Conservation (phyloP, 768 basidiomycete genomes). For the Sutorius australiensis region DNA sequence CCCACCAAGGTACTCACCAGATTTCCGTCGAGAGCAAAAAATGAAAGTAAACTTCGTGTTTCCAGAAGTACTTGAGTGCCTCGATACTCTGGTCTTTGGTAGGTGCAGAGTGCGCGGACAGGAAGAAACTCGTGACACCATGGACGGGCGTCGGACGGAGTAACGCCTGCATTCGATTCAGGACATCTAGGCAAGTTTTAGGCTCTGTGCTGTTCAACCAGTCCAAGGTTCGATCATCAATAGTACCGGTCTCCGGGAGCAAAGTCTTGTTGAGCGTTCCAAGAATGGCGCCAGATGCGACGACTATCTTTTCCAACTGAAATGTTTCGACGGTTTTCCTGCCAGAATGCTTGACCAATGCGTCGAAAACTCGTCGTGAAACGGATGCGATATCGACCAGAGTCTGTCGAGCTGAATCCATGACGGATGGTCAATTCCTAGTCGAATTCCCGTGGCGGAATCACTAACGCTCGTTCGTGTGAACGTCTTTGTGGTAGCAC, state of each 20-base stretch:
- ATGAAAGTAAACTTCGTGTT: constrained; percentile 4
- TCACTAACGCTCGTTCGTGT: too few relatives aligned
- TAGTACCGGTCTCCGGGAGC: not conserved
- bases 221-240: constrained; percentile 8
- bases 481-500: too few relatives aligned
- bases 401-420: not conserved
- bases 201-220: constrained; percentile 11
- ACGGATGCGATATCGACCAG: constrained; percentile 4
- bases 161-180: constrained; percentile 8
- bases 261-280: constrained; percentile 2
- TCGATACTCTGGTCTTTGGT: not conserved
- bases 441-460: too few relatives aligned
- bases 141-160: not conserved
- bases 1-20: constrained; percentile 1
- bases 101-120: too few relatives aligned
- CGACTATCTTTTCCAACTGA: constrained; percentile 2
- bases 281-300: constrained; percentile 2
- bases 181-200: not conserved
- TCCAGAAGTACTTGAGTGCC: constrained; percentile 5
- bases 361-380: not conserved
- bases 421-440: not conserved
- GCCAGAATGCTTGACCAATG: not conserved
- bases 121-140: too few relatives aligned
- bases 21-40: not conserved
- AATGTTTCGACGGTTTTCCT: constrained; percentile 1